phyloP scores from a whole-genome alignment of 768 basidiomycete genomes.

The Tulasnella sp. region DNA sequence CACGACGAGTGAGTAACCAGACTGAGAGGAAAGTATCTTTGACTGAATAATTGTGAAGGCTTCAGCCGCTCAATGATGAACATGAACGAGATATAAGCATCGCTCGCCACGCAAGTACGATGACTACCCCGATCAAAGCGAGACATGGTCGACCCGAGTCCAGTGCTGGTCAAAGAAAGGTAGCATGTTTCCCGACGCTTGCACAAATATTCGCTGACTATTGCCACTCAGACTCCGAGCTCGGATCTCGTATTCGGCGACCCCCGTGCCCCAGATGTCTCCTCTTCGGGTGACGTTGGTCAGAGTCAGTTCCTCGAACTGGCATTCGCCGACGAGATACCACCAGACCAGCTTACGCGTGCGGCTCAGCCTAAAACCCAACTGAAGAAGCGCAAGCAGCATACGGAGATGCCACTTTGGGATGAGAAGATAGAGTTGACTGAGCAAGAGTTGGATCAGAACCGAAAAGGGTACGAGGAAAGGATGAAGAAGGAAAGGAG shows the following conservation, averaged over 20 bases:
- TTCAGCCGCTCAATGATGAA: background rate
- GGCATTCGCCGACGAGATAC: background rate
- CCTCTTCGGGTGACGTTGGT: background rate
- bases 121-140: background rate
- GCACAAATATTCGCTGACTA: background rate
- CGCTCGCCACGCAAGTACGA: background rate
- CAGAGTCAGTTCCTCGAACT: background rate
- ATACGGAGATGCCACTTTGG: conserved; percentile 40
- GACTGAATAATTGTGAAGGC: background rate
- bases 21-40: background rate
- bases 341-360: background rate
- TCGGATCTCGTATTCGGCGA: background rate
- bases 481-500: conserved; percentile 49
- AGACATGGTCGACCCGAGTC: background rate
- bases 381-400: conserved; percentile 41
- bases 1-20: background rate
- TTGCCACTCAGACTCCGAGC: background rate
- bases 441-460: conserved; percentile 70
- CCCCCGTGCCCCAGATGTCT: background rate
- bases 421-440: conserved; percentile 74
- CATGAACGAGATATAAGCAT: background rate
- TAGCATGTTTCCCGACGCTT: background rate
- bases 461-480: conserved; percentile 59
- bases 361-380: background rate
- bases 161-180: background rate